These are phyloP conservation scores for Lichina pygmaea DNA, from an alignment of 495 filamentous ascomycete genomes.

Conservation along the genomic window DNA sequence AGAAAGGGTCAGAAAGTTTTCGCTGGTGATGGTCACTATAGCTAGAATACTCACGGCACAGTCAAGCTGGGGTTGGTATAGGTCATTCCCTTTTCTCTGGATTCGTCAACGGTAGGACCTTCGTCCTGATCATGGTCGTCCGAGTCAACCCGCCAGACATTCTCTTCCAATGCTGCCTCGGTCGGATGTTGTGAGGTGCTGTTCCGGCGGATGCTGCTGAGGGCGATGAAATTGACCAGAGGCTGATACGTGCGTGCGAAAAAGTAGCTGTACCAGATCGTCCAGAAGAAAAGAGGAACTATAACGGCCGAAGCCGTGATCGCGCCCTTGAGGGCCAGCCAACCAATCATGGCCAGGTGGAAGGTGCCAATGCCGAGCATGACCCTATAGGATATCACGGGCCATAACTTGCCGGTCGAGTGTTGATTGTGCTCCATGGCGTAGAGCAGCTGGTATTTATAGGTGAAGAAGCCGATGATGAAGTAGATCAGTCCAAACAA, in stretches of 20 bases:
- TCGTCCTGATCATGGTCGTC: constrained; percentile 5
- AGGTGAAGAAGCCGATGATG: constrained; percentile 65
- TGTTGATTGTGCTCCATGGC: constrained; percentile 96
- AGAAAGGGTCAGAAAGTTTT: neutral
- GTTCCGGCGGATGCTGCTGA: constrained; percentile 35
- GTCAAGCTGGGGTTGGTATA: constrained; percentile 59
- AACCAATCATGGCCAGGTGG: constrained; percentile 73
- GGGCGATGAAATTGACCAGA: constrained; percentile 70
- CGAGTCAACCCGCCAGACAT: constrained; percentile 2
- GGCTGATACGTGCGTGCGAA: constrained; percentile 56
- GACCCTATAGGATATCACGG: constrained; percentile 77
- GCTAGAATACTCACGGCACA: constrained; percentile 21
- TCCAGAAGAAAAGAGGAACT: constrained; percentile 45
- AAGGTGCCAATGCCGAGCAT: constrained; percentile 65
- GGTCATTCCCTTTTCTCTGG: constrained; percentile 30
- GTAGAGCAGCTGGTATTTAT: constrained; percentile 95
- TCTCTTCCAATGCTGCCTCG: constrained; percentile 4
- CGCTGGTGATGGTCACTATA: neutral
- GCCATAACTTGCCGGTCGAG: constrained; percentile 81
- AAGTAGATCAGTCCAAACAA: constrained; percentile 75
- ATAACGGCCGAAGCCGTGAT: constrained; percentile 45
- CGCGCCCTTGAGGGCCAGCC: constrained; percentile 46
- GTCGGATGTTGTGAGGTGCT: neutral
- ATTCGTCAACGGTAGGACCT: constrained; percentile 35
- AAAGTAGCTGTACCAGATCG: constrained; percentile 62